phyloP scores from a whole-genome alignment of 148 eudicot genomes.

The Silene uniflora region DNA sequence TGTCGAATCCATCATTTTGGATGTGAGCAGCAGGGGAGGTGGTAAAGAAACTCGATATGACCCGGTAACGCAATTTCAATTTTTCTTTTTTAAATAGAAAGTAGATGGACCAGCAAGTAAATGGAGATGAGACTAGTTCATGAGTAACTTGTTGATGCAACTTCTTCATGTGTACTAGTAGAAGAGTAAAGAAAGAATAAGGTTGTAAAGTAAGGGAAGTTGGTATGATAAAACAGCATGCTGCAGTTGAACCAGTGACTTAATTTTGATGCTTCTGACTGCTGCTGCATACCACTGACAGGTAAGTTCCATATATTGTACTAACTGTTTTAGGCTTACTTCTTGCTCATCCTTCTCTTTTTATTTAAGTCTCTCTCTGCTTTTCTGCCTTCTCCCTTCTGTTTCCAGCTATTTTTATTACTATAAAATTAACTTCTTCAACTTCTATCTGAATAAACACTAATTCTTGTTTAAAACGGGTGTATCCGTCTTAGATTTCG shows the following conservation, averaged over 20 bases:
- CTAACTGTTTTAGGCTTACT: neutral
- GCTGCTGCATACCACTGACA: neutral
- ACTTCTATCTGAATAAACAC: neutral
- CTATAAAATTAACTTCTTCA: neutral
- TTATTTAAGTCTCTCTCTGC: neutral
- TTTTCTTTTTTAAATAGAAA: neutral
- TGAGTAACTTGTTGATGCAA: constrained; percentile 7
- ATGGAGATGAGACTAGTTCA: neutral
- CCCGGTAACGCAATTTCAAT: neutral
- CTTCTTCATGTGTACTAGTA: constrained; percentile 7
- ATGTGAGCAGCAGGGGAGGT: too few relatives aligned
- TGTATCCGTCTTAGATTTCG: too few relatives aligned
- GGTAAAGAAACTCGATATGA: too few relatives aligned
- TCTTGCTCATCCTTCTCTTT: neutral
- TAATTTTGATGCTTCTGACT: too few relatives aligned
- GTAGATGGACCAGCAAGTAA: neutral
- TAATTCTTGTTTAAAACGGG: too few relatives aligned
- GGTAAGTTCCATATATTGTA: neutral
- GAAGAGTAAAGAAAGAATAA: neutral
- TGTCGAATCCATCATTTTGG: too few relatives aligned
- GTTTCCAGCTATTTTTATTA: constrained; percentile 8
- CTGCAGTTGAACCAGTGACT: too few relatives aligned
- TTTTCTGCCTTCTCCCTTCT: neutral
- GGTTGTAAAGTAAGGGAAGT: neutral
- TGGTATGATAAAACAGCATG: neutral